A percentile compares a stretch with the other conserved stretches of the same genome.
Conservation (phyloP, 208 protist genomes). For the Leishmania amazonensis region DNA sequence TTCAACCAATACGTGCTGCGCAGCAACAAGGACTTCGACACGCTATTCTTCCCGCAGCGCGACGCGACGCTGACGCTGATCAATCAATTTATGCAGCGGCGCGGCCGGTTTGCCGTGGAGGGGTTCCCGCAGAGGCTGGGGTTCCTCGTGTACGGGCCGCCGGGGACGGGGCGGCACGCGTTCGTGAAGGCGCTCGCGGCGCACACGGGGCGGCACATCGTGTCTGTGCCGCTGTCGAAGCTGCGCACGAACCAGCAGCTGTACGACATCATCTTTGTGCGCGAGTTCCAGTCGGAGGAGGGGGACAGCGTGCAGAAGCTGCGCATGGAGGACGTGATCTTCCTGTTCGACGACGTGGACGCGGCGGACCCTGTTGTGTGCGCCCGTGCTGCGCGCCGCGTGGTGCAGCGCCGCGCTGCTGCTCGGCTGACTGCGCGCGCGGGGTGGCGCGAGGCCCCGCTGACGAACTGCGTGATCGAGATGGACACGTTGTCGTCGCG, state of each 20-base stretch:
- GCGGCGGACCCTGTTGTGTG: conserved; percentile 70
- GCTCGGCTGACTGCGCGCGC: conserved; percentile 28
- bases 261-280: conserved; percentile 87
- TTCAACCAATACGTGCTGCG: conserved; percentile 81
- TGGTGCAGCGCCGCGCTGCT: conserved; percentile 31
- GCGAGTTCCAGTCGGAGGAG: conserved; percentile 57
- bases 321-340: conserved; percentile 81
- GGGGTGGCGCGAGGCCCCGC: conserved; percentile 4
- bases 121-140: conserved; percentile 94
- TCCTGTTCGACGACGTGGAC: conserved; percentile 87
- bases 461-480: conserved; percentile 31
- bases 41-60: conserved; percentile 86
- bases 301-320: conserved; percentile 28
- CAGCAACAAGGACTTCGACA: conserved; percentile 82
- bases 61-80: conserved; percentile 68
- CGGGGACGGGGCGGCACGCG: conserved; percentile 97
- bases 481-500: conserved; percentile 31
- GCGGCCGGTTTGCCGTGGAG: conserved; percentile 79
- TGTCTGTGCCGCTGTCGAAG: conserved; percentile 71
- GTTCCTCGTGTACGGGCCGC: conserved; percentile 98
- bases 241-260: conserved; percentile 90
- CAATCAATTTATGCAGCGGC: conserved; percentile 75
- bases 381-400: conserved; percentile 45
- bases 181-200: conserved; percentile 99
- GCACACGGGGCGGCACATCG: conserved; percentile 96